phyloP scores from a whole-genome alignment of 2,329 filamentous ascomycete species.

The Akanthomyces muscarius region DNA sequence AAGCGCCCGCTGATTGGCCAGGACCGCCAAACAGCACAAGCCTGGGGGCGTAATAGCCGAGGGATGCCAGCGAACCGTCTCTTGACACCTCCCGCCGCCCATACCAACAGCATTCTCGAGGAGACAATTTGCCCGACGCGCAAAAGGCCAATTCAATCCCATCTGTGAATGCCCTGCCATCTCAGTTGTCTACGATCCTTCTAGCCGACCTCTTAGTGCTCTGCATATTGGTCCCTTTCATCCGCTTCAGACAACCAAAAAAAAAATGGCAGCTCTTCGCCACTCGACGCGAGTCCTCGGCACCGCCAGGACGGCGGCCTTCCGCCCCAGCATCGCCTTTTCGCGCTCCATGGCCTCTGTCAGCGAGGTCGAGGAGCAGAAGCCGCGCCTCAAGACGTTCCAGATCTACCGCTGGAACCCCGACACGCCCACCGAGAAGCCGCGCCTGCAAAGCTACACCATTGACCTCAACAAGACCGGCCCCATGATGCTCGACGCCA shows the following conservation, averaged over 20 bases:
- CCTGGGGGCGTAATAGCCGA: conserved; percentile 17
- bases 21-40: not conserved
- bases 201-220: not conserved
- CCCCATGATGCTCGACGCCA: conserved; percentile 94
- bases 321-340: conserved; percentile 39
- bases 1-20: conserved; percentile 15
- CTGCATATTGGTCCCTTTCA: not conserved
- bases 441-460: conserved; percentile 89
- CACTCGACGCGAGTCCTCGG: conserved; percentile 51
- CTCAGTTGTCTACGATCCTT: conserved; percentile 1
- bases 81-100: conserved; percentile 1
- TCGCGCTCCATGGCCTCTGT: conserved; percentile 53
- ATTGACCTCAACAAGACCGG: conserved; percentile 98
- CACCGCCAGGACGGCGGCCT: conserved; percentile 38
- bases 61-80: conserved; percentile 12
- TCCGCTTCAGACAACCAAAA: not conserved
- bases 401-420: conserved; percentile 99
- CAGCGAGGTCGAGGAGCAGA: conserved; percentile 56
- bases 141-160: conserved; percentile 4
- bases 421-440: conserved; percentile 87
- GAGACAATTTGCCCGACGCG: not conserved
- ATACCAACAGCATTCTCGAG: not conserved
- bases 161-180: not conserved
- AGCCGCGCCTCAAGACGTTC: conserved; percentile 84
- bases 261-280: conserved; percentile 59